Evolutionary conservation across 805 yeast genomes (phyloP).

Genomic region (Hyphopichia homilentoma): DNA sequence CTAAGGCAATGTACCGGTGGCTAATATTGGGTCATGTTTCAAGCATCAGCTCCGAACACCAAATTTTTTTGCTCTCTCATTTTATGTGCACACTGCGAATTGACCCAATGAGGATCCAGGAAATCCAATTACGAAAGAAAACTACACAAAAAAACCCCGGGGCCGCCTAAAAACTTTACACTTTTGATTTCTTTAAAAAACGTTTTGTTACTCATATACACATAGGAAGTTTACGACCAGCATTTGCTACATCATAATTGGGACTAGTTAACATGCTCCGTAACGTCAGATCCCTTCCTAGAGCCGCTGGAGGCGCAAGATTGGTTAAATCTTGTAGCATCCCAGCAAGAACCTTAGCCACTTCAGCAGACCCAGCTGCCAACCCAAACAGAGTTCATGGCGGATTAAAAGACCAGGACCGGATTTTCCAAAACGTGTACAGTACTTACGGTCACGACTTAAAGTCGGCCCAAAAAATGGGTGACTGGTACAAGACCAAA

Average conservation of each 20-base stretch:
- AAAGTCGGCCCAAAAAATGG: slow-evolving; percentile 71
- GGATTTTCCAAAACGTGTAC: slow-evolving; percentile 83
- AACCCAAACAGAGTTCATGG: slow-evolving; percentile 59
- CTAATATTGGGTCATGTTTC: no score
- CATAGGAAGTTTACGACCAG: background rate
- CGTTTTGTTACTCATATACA: background rate
- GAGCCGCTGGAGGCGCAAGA: background rate
- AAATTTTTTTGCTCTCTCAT: no score
- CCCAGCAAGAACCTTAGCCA: no score
- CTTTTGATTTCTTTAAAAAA: background rate
- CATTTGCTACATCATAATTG: no score
- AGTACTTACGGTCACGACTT: slow-evolving; percentile 72
- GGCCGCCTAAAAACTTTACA: background rate
- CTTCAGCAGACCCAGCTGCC: slow-evolving; percentile 45
- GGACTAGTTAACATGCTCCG: slow-evolving; percentile 39
- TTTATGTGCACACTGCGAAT: no score
- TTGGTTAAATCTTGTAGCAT: slow-evolving; percentile 16
- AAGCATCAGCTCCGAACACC: no score
- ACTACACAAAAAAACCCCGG: slow-evolving; percentile 6
- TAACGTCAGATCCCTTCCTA: slow-evolving; percentile 5
- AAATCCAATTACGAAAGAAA: slow-evolving; percentile 18
- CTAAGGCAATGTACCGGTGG: no score
- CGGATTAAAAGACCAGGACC: slow-evolving; percentile 76
- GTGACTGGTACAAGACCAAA: slow-evolving; percentile 91
- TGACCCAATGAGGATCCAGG: slow-evolving; percentile 17